Base-by-base conservation (phyloP, 2,329 filamentous ascomycete species). In the Cercospora beticola region DNA sequence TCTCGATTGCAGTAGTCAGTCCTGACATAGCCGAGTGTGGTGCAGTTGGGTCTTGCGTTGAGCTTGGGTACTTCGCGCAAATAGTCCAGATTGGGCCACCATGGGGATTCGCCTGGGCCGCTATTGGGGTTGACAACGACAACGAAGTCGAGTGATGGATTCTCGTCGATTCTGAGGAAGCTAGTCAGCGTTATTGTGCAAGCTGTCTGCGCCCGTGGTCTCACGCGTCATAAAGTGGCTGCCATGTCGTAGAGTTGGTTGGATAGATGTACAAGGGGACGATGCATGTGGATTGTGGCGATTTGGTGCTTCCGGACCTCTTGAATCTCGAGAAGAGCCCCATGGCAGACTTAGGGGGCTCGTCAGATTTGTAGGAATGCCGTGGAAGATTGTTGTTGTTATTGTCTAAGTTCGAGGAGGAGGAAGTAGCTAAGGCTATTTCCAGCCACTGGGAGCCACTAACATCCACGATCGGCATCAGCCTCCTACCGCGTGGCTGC, bases 21-120 rank as follows among this genome's bases (percentile, higher is more conserved):
- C 31, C 71, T 68, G 2, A 77, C 70, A 65, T 78, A 78, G 54
- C 75, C 76, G 18, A 76, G 59, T 12, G 73, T 73, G 14, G 68
- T 70, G 40, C 76, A 72, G 66, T 77, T 78, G 56, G 46, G 36
- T 43, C 71, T 65, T 14, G 71, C 65, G 67, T 76, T 76, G 30
- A 77, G 71, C 7, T 68, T 71, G 3, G 73, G 69, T 21, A 78
- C 66, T 62, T 73, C 72, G 52, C 71, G 71, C 36, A 75, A 66
- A 64, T 76, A 75, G 21, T 72, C 71, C 28, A 68, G 65, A 60
- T 76, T 68, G 8, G 75, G 73, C 67, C 63, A 72, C 62, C 66
- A 68, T 46, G 71, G 67, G 3, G 65, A 56, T 16, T 64, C 65
- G 36, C 74, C 74, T 12, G 74, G 74, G 6, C 74, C 74, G 49